Conservation (phyloP, 208 protist genomes). For the Trypanosoma lewisi region DNA sequence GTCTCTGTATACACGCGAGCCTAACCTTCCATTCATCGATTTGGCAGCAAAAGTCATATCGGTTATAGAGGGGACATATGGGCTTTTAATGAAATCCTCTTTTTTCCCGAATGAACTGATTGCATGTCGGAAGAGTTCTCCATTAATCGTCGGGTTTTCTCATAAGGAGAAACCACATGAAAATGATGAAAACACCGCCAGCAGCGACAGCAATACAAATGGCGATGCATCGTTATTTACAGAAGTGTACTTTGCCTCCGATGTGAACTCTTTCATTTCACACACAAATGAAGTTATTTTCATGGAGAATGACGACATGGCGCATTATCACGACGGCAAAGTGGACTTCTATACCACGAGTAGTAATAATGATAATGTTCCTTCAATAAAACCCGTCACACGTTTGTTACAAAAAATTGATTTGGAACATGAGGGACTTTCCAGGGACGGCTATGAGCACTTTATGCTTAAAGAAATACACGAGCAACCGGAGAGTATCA, state of each 20-base stretch:
- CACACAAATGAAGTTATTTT: slow-evolving; percentile 93
- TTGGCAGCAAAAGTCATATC: slow-evolving; percentile 49
- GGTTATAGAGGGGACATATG: slow-evolving; percentile 88
- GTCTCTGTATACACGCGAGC: slow-evolving; percentile 71
- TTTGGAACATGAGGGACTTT: slow-evolving; percentile 79
- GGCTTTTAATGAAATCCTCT: slow-evolving; percentile 81
- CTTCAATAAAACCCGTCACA: slow-evolving; percentile 12
- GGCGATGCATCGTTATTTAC: slow-evolving; percentile 17
- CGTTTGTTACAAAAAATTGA: slow-evolving; percentile 74
- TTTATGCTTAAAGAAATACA: slow-evolving; percentile 98
- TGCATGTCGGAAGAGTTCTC: slow-evolving; percentile 85
- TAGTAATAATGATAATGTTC: not conserved
- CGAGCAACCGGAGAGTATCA: slow-evolving; percentile 93
- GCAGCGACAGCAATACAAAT: slow-evolving; percentile 18
- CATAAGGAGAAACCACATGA: not conserved
- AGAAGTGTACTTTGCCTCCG: slow-evolving; percentile 93
- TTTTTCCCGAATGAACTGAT: slow-evolving; percentile 91
- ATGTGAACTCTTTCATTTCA: slow-evolving; percentile 92
- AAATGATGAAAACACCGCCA: too few species aligned
- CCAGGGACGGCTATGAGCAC: slow-evolving; percentile 90
- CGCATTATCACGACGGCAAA: slow-evolving; percentile 55
- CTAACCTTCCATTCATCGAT: slow-evolving; percentile 43
- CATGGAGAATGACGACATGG: slow-evolving; percentile 94
- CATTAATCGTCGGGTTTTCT: slow-evolving; percentile 90
- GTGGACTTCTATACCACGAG: slow-evolving; percentile 54